These are phyloP conservation scores for Mrakia frigida DNA, from an alignment of 768 basidiomycete species.

Conservation along the genomic window DNA sequence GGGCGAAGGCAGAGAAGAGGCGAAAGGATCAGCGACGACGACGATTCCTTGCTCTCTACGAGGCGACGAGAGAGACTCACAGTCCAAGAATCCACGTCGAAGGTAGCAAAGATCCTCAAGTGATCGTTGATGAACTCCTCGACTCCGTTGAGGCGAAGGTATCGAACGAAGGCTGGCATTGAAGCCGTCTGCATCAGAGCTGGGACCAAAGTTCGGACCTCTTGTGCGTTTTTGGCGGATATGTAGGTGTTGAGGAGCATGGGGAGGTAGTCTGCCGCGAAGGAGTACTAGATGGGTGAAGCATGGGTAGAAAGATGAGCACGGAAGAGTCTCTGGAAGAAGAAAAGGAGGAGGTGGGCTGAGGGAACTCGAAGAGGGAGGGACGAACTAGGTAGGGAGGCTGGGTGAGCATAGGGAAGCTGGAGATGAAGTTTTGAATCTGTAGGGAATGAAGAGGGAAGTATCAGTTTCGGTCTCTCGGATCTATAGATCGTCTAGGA, in stretches of 20 bases:
- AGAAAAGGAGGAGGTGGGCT: not conserved
- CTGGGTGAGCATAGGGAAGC: not conserved
- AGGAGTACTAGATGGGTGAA: not conserved
- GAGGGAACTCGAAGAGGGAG: too few relatives aligned
- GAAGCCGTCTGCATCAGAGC: not conserved
- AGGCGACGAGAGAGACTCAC: not conserved
- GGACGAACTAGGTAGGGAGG: conserved; percentile 7
- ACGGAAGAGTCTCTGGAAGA: too few relatives aligned
- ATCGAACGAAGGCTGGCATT: not conserved
- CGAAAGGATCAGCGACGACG: not conserved
- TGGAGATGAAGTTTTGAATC: not conserved
- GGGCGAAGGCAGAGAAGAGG: not conserved
- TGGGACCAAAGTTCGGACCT: not conserved
- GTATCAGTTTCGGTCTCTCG: not conserved
- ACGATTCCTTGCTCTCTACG: too few relatives aligned
- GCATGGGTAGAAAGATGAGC: not conserved
- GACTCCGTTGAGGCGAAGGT: not conserved
- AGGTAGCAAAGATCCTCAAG: conserved; percentile 3
- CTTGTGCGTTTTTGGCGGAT: not conserved
- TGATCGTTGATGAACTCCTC: conserved; percentile 15
- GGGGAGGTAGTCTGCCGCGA: not conserved
- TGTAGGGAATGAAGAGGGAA: not conserved
- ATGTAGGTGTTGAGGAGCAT: not conserved
- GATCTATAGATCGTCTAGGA: too few relatives aligned
- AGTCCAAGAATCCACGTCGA: not conserved